Percentiles rank a stretch among this genome's conserved stretches.
These are phyloP conservation scores for Porpolomopsis calyptriformis DNA, from an alignment of 768 basidiomycete species.

Conservation along the genomic window DNA sequence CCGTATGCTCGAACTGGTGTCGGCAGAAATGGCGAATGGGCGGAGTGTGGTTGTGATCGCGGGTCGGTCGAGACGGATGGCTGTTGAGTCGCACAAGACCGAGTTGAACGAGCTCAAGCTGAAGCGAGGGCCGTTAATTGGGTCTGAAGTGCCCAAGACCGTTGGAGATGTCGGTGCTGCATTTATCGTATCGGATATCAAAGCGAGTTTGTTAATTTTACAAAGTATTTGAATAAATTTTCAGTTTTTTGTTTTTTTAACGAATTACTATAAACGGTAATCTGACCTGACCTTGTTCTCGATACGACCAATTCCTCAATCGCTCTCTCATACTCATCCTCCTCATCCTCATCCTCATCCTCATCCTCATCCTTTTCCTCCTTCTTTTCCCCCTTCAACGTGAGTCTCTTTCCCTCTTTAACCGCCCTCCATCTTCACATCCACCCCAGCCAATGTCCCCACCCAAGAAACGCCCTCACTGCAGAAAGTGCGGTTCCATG, in stretches of 20 bases:
- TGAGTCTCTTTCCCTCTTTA: too few relatives aligned
- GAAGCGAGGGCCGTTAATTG: slow-evolving; percentile 32
- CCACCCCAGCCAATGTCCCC: background rate
- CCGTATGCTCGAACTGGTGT: slow-evolving; percentile 36
- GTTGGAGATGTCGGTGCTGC: slow-evolving; percentile 69
- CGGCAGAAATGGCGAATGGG: slow-evolving; percentile 18
- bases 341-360: too few relatives aligned
- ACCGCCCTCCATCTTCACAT: too few relatives aligned
- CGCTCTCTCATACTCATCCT: too few relatives aligned
- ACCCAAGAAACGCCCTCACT: slow-evolving; percentile 22
- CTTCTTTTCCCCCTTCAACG: too few relatives aligned
- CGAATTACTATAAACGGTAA: too few relatives aligned
- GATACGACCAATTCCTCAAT: too few relatives aligned
- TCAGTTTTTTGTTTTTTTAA: too few relatives aligned
- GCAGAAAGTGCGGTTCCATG: slow-evolving; percentile 23
- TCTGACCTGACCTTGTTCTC: too few relatives aligned
- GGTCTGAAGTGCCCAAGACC: slow-evolving; percentile 55
- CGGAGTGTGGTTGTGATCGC: slow-evolving; percentile 50
- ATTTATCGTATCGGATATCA: slow-evolving; percentile 42
- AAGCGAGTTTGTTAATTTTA: slow-evolving; percentile 43
- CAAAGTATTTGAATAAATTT: slow-evolving; percentile 28
- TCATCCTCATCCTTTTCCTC: too few relatives aligned
- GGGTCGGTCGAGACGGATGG: slow-evolving; percentile 69
- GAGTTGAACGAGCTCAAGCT: slow-evolving; percentile 47
- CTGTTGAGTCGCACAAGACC: slow-evolving; percentile 41